Conservation (phyloP, 352 stramenopile species). For the Phytophthora sansomeana region DNA sequence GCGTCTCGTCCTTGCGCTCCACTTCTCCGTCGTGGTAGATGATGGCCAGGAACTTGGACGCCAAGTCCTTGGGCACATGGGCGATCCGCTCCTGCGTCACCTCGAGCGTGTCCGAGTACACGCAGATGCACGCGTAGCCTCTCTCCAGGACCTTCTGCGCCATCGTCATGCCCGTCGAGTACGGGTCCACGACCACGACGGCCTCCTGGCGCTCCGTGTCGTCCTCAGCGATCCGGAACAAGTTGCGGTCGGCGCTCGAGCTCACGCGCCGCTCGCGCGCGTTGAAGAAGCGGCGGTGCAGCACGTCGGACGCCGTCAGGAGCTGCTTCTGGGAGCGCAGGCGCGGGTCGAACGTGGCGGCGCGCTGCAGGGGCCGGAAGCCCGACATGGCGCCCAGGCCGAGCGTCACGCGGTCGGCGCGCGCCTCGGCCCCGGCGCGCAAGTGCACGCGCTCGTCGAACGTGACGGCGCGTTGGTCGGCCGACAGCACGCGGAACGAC, state of each 20-base stretch:
- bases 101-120: constrained; percentile 83
- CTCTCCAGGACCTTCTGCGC: constrained; percentile 87
- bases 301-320: constrained; percentile 79
- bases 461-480: constrained; percentile 77
- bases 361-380: constrained; percentile 79
- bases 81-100: constrained; percentile 81
- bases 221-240: constrained; percentile 71
- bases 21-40: constrained; percentile 78
- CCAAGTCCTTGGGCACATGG: constrained; percentile 61
- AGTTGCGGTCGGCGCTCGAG: constrained; percentile 38
- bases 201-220: constrained; percentile 50
- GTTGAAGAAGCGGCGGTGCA: constrained; percentile 88
- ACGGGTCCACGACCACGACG: constrained; percentile 96
- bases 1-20: constrained; percentile 33
- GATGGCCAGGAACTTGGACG: constrained; percentile 60
- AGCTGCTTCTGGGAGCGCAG: constrained; percentile 65
- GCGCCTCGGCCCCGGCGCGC: constrained; percentile 22
- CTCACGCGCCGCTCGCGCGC: constrained; percentile 66
- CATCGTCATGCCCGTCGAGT: constrained; percentile 95
- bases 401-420: constrained; percentile 51
- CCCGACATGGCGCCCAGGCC: constrained; percentile 62
- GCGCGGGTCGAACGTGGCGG: constrained; percentile 81
- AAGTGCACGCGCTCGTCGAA: constrained; percentile 87
- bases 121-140: constrained; percentile 84
- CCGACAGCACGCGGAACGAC: constrained; percentile 71